These are phyloP conservation scores for Domatiomyces catenatus DNA, from an alignment of 2,329 filamentous ascomycete species.

Conservation along the genomic window DNA sequence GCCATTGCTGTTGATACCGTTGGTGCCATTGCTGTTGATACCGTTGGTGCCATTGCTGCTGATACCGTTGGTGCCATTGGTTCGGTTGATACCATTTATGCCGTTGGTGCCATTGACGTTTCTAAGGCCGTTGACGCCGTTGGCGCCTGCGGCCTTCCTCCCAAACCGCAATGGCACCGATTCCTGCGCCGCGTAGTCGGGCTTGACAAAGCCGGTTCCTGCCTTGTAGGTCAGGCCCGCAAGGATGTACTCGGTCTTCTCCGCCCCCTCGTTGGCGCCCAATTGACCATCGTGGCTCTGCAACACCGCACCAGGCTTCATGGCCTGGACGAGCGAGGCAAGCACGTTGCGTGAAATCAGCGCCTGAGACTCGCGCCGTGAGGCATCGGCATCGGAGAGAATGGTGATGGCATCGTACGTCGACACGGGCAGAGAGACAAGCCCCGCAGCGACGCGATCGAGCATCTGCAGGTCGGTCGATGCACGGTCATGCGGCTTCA, in stretches of 20 bases:
- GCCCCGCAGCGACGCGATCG: slow-evolving; percentile 69
- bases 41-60: neutral
- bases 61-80: neutral
- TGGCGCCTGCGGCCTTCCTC: slow-evolving; percentile 37
- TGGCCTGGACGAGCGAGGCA: slow-evolving; percentile 49
- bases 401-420: slow-evolving; percentile 78
- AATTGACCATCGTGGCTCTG: slow-evolving; percentile 53
- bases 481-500: slow-evolving; percentile 57
- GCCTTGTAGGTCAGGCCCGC: slow-evolving; percentile 54
- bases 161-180: slow-evolving; percentile 50
- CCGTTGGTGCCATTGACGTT: slow-evolving; percentile 17
- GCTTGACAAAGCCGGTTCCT: slow-evolving; percentile 56
- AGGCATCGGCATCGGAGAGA: slow-evolving; percentile 60
- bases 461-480: slow-evolving; percentile 93
- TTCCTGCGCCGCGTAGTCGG: slow-evolving; percentile 41
- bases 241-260: slow-evolving; percentile 65
- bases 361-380: slow-evolving; percentile 46
- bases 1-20: slow-evolving; percentile 6
- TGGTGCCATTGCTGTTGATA: too few relatives aligned
- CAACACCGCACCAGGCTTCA: slow-evolving; percentile 55
- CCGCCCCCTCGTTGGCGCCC: slow-evolving; percentile 27
- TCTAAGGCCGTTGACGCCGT: slow-evolving; percentile 16
- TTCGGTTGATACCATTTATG: neutral
- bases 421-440: slow-evolving; percentile 58
- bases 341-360: slow-evolving; percentile 56